Percentiles rank a stretch among this genome's conserved stretches.
phyloP scores from a whole-genome alignment of 345 rosid species.

The Brassica carinata region DNA sequence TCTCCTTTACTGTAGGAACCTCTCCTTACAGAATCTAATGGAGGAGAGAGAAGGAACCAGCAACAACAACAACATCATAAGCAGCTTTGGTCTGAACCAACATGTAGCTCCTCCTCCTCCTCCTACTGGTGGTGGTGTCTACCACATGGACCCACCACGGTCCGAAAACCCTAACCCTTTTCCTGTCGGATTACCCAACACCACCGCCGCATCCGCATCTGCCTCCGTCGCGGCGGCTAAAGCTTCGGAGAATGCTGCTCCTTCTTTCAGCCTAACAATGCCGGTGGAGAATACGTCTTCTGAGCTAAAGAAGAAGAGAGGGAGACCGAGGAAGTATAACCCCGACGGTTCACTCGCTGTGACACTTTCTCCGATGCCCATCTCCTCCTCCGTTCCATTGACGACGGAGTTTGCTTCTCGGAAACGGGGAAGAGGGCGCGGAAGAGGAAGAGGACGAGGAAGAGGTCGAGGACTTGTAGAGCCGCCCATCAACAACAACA shows the following conservation, averaged over 20 bases:
- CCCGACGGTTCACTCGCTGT: constrained; percentile 60
- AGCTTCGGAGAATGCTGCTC: constrained; percentile 29
- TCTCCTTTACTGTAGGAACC: constrained; percentile 39
- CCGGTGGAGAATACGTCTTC: constrained; percentile 42
- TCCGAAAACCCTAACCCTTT: constrained; percentile 50
- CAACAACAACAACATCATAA: constrained; percentile 34
- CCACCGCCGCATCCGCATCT: constrained; percentile 16
- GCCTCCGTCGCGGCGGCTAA: constrained; percentile 7
- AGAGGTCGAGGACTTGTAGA: constrained; percentile 58
- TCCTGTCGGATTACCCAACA: constrained; percentile 36
- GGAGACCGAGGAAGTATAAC: constrained; percentile 82
- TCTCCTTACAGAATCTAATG: constrained; percentile 45
- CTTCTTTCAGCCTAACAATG: constrained; percentile 33
- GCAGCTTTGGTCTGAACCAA: constrained; percentile 47
- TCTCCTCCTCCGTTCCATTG: constrained; percentile 81
- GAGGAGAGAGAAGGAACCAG: constrained; percentile 59
- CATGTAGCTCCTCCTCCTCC: constrained; percentile 57
- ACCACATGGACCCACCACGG: constrained; percentile 46
- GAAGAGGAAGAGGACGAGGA: constrained; percentile 63
- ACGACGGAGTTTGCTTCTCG: constrained; percentile 53
- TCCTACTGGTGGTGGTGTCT: constrained; percentile 44
- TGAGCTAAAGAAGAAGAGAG: constrained; percentile 80
- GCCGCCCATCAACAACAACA: constrained; percentile 26
- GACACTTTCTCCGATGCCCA: constrained; percentile 87
- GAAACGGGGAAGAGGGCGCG: constrained; percentile 64